Conservation (phyloP, 352 stramenopile genomes). For the Phytophthora lateralis region DNA sequence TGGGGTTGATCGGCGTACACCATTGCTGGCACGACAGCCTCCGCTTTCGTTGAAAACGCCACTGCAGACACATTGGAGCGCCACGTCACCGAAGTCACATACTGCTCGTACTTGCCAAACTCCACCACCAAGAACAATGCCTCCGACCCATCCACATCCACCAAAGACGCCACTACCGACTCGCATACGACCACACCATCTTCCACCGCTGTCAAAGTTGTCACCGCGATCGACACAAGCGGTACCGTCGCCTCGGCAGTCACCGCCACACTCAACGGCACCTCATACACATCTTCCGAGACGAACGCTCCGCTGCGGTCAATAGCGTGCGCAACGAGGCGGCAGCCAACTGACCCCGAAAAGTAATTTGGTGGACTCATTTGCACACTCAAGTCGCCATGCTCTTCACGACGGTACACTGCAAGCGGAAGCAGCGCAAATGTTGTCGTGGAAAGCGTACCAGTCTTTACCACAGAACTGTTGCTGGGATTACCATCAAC, state of each 20-base stretch:
- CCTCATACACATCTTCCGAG: conserved; percentile 22
- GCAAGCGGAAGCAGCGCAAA: conserved; percentile 11
- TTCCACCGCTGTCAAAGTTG: conserved; percentile 26
- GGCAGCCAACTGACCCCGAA: conserved; percentile 38
- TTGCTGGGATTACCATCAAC: neutral
- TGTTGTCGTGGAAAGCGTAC: neutral
- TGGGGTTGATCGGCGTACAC: conserved; percentile 9
- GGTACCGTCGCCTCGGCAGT: conserved; percentile 32
- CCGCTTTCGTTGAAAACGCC: conserved; percentile 14
- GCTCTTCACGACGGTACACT: conserved; percentile 3
- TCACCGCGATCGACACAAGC: conserved; percentile 14
- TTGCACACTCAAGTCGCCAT: conserved; percentile 19
- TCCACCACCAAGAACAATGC: conserved; percentile 37
- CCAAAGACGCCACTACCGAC: conserved; percentile 28
- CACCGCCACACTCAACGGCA: conserved; percentile 21
- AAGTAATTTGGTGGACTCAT: conserved; percentile 34
- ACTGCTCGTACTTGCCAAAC: conserved; percentile 19
- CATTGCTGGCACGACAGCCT: conserved; percentile 13
- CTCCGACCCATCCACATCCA: conserved; percentile 49
- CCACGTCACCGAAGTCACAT: conserved; percentile 29
- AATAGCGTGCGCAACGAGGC: conserved; percentile 15
- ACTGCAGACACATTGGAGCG: conserved; percentile 10
- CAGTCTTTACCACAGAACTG: too few species aligned
- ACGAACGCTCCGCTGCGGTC: conserved; percentile 25
- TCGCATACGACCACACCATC: conserved; percentile 32